Percentiles rank a stretch among this genome's conserved stretches.
phyloP scores from a whole-genome alignment of 1,284 basidiomycete genomes.

The Ceratobasidium sp. region DNA sequence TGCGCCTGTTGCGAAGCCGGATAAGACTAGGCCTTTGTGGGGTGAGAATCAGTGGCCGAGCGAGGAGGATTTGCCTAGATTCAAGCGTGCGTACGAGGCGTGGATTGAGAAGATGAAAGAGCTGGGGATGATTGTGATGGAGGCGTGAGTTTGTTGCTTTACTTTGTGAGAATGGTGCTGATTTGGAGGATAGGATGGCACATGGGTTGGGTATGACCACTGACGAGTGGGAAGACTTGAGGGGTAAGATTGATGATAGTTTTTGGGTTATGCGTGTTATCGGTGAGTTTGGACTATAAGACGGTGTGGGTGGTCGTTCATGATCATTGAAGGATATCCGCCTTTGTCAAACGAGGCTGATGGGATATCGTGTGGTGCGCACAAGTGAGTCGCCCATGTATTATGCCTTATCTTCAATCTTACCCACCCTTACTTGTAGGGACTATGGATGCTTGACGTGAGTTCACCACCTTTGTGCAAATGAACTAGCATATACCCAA shows the following conservation, averaged over 20 bases:
- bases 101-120: constrained; percentile 86
- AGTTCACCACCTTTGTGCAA: constrained; percentile 45
- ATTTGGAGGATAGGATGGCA: constrained; percentile 65
- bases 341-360: constrained; percentile 77
- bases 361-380: constrained; percentile 84
- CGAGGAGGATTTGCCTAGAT: constrained; percentile 55
- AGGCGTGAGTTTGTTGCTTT: constrained; percentile 63
- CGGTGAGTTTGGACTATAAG: constrained; percentile 56
- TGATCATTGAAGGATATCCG: constrained; percentile 70
- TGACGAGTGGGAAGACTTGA: constrained; percentile 73
- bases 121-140: constrained; percentile 78
- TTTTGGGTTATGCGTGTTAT: constrained; percentile 90
- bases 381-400: constrained; percentile 61
- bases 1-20: constrained; percentile 69
- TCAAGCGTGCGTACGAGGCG: constrained; percentile 66
- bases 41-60: constrained; percentile 86
- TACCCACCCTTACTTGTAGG: constrained; percentile 50
- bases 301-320: not conserved
- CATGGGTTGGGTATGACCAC: constrained; percentile 73
- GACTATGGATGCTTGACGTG: constrained; percentile 89
- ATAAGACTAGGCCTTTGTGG: constrained; percentile 72
- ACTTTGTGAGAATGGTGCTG: not conserved
- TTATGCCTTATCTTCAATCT: not conserved
- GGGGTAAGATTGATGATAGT: constrained; percentile 72
- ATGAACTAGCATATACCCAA: constrained; percentile 28